These are phyloP conservation scores for Myrica gale DNA, from an alignment of 306 rosid genomes.

Conservation along the genomic window DNA sequence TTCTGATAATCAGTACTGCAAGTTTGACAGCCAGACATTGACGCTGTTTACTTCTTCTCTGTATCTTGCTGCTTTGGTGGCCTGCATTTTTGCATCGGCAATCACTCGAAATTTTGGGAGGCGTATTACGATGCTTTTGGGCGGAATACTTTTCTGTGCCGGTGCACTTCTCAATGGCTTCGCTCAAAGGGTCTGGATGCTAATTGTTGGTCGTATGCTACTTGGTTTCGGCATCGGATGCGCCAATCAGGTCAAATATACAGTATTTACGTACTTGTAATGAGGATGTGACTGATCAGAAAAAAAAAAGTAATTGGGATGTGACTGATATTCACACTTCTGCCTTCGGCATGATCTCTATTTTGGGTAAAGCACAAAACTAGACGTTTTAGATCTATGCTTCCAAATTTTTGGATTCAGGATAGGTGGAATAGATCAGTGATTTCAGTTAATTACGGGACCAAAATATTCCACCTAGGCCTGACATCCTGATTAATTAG, in stretches of 20 bases:
- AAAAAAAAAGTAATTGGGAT: no score
- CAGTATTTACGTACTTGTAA: no score
- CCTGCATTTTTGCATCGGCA: conserved; percentile 46
- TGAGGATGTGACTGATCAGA: no score
- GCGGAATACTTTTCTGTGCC: conserved; percentile 50
- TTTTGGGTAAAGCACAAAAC: no score
- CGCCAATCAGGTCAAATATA: conserved; percentile 55
- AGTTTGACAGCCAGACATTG: conserved; percentile 57
- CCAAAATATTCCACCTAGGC: no score
- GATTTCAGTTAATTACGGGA: no score
- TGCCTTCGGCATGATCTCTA: not conserved
- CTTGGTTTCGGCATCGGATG: conserved; percentile 86
- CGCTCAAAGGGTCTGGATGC: conserved; percentile 53
- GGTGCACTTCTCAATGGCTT: conserved; percentile 70
- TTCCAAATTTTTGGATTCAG: no score
- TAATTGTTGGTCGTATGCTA: conserved; percentile 60
- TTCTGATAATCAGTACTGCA: conserved; percentile 61
- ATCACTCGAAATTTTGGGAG: conserved; percentile 54
- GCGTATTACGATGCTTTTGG: conserved; percentile 51
- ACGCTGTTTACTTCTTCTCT: conserved; percentile 77
- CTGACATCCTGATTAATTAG: no score
- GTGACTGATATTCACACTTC: not conserved
- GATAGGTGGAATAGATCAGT: no score
- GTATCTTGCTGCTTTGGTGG: conserved; percentile 63
- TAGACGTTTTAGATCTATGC: no score